phyloP scores from a whole-genome alignment of 1,139 yeast species.

The Debaryomyces subglobosus region DNA sequence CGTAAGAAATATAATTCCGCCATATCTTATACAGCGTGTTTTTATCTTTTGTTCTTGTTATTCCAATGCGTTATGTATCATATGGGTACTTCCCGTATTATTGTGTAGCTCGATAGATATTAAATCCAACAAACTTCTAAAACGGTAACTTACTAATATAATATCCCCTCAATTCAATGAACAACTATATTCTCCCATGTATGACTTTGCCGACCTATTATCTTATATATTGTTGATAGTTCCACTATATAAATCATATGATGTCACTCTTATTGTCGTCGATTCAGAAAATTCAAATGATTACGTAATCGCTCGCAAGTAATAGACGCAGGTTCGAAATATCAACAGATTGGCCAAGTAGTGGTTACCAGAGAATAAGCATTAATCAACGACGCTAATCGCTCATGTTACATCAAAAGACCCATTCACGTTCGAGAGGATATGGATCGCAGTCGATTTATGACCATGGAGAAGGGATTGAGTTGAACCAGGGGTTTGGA shows the following conservation, averaged over 20 bases:
- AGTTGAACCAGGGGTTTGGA: not conserved
- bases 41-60: not conserved
- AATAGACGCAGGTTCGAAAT: not conserved
- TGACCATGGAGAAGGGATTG: not conserved
- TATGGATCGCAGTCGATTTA: not conserved
- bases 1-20: slow-evolving; percentile 49
- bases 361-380: not conserved
- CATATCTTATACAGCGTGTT: slow-evolving; percentile 20
- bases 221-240: slow-evolving; percentile 4
- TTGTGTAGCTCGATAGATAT: not conserved
- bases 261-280: slow-evolving; percentile 7
- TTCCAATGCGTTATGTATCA: not conserved
- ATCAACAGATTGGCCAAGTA: not conserved
- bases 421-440: not conserved
- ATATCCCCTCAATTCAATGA: not conserved
- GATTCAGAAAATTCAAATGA: not conserved
- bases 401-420: slow-evolving; percentile 3
- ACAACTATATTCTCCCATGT: slow-evolving; percentile 1
- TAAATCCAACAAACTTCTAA: not conserved
- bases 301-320: not conserved
- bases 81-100: not conserved
- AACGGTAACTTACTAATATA: not conserved
- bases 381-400: not conserved
- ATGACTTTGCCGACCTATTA: not conserved
- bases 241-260: slow-evolving; percentile 4